phyloP scores from a whole-genome alignment of 2,329 filamentous ascomycete species.

The Fusarium piperis region DNA sequence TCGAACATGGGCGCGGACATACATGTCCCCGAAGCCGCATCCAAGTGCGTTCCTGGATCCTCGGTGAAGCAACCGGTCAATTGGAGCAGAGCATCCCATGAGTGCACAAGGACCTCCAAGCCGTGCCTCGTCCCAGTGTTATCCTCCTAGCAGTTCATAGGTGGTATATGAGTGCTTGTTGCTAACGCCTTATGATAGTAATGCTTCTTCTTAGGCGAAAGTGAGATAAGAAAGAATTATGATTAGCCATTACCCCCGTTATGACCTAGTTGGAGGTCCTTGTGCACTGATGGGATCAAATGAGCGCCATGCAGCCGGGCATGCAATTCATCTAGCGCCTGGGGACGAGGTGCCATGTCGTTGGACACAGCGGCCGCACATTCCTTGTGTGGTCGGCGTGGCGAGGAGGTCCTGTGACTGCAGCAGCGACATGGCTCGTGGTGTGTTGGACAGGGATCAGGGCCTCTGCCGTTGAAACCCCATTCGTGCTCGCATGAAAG shows the following conservation, averaged over 20 bases:
- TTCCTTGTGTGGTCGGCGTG: constrained; percentile 39
- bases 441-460: constrained; percentile 44
- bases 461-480: constrained; percentile 40
- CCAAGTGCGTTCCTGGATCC: constrained; percentile 41
- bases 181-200: too few species aligned
- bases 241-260: too few species aligned
- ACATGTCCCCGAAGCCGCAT: constrained; percentile 25
- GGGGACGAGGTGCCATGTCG: constrained; percentile 19
- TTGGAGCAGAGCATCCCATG: constrained; percentile 27
- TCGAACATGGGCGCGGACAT: constrained; percentile 28
- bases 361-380: constrained; percentile 28
- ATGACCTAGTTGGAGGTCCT: too few species aligned
- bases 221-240: too few species aligned
- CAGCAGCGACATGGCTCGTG: constrained; percentile 39
- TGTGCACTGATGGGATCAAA: too few species aligned
- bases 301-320: constrained; percentile 20
- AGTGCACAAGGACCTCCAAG: too few species aligned
- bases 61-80: constrained; percentile 42
- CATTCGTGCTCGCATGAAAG: constrained; percentile 40
- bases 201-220: too few species aligned
- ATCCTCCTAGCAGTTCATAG: too few species aligned
- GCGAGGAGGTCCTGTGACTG: constrained; percentile 44
- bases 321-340: constrained; percentile 28
- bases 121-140: too few species aligned
- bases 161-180: too few species aligned